A percentile compares a stretch with the other conserved stretches of the same genome.
phyloP scores from a whole-genome alignment of 371 early-diverging fungal genomes.

The Zychaea mexicana region DNA sequence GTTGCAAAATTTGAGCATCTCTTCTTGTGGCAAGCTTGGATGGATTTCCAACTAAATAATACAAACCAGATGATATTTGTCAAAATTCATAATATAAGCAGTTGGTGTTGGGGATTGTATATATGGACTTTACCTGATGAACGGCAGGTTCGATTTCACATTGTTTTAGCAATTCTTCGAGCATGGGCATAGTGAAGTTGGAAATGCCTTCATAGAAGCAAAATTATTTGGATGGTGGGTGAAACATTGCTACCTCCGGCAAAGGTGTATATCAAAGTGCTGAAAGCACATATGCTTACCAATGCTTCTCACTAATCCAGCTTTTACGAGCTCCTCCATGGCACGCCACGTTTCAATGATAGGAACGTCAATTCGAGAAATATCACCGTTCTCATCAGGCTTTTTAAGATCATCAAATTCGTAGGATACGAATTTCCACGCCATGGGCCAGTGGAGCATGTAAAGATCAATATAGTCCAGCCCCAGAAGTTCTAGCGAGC shows the following conservation, averaged over 20 bases:
- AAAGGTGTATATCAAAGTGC: too few species aligned
- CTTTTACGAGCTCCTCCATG: constrained; percentile 69
- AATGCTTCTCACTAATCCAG: constrained; percentile 62
- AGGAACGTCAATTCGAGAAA: constrained; percentile 43
- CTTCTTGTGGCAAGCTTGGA: constrained; percentile 50
- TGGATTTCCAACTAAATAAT: constrained; percentile 66
- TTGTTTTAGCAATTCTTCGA: constrained; percentile 66
- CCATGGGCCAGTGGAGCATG: constrained; percentile 65
- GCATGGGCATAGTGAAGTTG: constrained; percentile 66
- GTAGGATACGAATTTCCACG: constrained; percentile 38
- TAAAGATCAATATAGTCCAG: constrained; percentile 90
- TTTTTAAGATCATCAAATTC: constrained; percentile 22
- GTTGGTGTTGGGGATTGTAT: not conserved
- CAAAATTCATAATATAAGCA: too few species aligned
- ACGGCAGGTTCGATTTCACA: constrained; percentile 81
- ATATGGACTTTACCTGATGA: constrained; percentile 57
- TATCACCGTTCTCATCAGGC: constrained; percentile 23
- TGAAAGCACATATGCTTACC: constrained; percentile 34
- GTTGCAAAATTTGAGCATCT: constrained; percentile 41
- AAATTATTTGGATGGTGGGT: too few species aligned
- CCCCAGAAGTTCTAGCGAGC: constrained; percentile 71
- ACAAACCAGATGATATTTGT: not conserved
- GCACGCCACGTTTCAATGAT: constrained; percentile 74
- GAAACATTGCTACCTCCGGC: too few species aligned
- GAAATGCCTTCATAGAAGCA: constrained; percentile 40